phyloP scores from a whole-genome alignment of 768 basidiomycete genomes.

The Leccinum disarticulatum region DNA sequence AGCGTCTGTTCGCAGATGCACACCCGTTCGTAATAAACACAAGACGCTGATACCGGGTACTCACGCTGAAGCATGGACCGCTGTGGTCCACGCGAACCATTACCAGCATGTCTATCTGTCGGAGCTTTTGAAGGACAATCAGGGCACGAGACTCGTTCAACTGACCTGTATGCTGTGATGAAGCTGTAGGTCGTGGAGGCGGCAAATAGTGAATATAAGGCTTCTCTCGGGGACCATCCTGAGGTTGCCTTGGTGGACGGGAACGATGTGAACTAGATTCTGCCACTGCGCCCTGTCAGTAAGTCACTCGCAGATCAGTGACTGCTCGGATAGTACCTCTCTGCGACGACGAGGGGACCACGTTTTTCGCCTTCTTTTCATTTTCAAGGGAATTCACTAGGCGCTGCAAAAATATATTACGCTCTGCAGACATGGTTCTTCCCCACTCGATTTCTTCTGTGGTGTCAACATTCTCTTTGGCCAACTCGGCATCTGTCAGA shows the following conservation, averaged over 20 bases:
- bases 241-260: slow-evolving; percentile 23
- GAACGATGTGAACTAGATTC: slow-evolving; percentile 29
- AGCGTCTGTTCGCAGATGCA: slow-evolving; percentile 50
- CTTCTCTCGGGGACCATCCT: slow-evolving; percentile 30
- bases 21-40: not conserved
- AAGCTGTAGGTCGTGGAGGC: slow-evolving; percentile 24
- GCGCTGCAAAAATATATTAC: slow-evolving; percentile 69
- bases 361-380: slow-evolving; percentile 48
- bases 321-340: slow-evolving; percentile 17
- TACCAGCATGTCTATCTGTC: slow-evolving; percentile 20
- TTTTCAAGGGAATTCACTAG: slow-evolving; percentile 57
- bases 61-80: slow-evolving; percentile 49
- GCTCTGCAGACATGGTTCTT: slow-evolving; percentile 64
- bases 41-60: slow-evolving; percentile 7
- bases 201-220: slow-evolving; percentile 37
- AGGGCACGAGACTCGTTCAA: not conserved
- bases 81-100: slow-evolving; percentile 27
- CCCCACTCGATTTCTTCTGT: slow-evolving; percentile 79
- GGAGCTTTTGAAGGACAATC: slow-evolving; percentile 5
- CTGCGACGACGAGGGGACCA: slow-evolving; percentile 32
- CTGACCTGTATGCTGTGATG: slow-evolving; percentile 24
- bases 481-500: slow-evolving; percentile 54
- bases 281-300: slow-evolving; percentile 19
- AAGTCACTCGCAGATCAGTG: not conserved
- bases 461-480: slow-evolving; percentile 75